Conservation (phyloP, 306 rosid species). For the Hippophae tibetana region DNA sequence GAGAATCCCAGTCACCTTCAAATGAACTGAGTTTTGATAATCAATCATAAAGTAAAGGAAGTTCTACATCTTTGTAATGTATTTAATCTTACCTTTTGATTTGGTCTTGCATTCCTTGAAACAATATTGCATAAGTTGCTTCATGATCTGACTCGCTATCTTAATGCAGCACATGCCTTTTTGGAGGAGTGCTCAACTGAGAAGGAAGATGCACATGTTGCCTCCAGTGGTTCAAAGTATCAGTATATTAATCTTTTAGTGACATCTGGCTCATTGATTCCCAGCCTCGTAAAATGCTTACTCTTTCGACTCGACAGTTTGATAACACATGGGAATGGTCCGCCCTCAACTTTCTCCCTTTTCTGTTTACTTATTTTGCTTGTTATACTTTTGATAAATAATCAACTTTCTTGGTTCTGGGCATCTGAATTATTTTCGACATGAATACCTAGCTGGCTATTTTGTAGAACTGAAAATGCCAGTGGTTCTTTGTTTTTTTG, state of each 20-base stretch:
- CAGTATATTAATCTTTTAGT: constrained; percentile 62
- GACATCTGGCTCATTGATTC: constrained; percentile 85
- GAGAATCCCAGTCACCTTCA: too few species aligned
- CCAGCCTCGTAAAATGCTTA: constrained; percentile 81
- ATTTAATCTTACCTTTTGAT: not conserved
- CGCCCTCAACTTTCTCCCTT: constrained; percentile 21
- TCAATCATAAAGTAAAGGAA: too few species aligned
- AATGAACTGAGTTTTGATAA: too few species aligned
- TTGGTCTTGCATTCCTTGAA: not conserved
- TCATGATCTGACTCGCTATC: constrained; percentile 15
- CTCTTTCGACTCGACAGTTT: constrained; percentile 67
- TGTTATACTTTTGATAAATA: not conserved
- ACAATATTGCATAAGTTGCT: constrained; percentile 11
- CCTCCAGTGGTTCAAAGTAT: constrained; percentile 27
- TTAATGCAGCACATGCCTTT: constrained; percentile 52
- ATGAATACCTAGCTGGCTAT: not conserved
- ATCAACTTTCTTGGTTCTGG: not conserved
- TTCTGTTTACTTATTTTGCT: constrained; percentile 1
- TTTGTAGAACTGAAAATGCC: too few species aligned
- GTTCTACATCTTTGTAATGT: not conserved
- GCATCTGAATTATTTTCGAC: not conserved
- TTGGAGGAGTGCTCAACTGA: constrained; percentile 59
- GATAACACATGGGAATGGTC: constrained; percentile 61
- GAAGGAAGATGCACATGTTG: constrained; percentile 27
- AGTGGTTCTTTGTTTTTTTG: too few species aligned